phyloP scores from a whole-genome alignment of 441 rosid species.

The Jatropha multifida region DNA sequence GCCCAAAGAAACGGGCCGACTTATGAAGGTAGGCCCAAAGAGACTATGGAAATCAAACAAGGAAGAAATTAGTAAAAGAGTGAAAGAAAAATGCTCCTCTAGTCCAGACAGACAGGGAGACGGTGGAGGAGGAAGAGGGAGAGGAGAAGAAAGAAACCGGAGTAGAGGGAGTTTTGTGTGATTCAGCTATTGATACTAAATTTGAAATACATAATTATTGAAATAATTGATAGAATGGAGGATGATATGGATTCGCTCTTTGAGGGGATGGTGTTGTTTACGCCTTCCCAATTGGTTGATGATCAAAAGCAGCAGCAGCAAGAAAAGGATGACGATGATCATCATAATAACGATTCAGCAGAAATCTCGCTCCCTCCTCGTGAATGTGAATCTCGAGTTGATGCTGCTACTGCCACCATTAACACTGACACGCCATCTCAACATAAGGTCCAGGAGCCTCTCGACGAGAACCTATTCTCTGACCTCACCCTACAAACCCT shows the following conservation, averaged over 20 bases:
- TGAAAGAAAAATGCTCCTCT: too few species aligned
- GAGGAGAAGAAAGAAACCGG: not conserved
- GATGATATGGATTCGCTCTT: slow-evolving; percentile 81
- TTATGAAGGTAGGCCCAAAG: too few species aligned
- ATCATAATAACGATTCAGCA: not conserved
- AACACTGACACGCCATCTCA: not conserved
- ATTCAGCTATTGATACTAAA: too few species aligned
- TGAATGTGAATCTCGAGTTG: slow-evolving; percentile 22
- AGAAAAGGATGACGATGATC: slow-evolving; percentile 5
- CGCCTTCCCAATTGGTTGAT: slow-evolving; percentile 49
- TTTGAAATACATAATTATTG: too few species aligned
- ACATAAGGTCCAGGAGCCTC: slow-evolving; percentile 33
- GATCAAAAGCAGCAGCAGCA: slow-evolving; percentile 4
- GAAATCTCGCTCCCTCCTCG: slow-evolving; percentile 8
- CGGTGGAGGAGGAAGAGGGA: not conserved
- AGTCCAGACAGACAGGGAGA: not conserved
- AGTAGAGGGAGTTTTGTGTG: not conserved
- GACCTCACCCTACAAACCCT: slow-evolving; percentile 52
- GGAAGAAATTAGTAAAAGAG: too few species aligned
- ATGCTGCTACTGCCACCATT: slow-evolving; percentile 3
- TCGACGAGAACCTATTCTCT: slow-evolving; percentile 82
- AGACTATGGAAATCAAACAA: too few species aligned
- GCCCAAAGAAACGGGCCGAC: too few species aligned
- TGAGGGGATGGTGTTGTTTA: slow-evolving; percentile 80
- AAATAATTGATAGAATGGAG: slow-evolving; percentile 20